Evolutionary conservation across 2,329 filamentous ascomycete species (phyloP), one percentile per base, ranked within the genome.

Genomic region (Cercospora berteroae): DNA sequence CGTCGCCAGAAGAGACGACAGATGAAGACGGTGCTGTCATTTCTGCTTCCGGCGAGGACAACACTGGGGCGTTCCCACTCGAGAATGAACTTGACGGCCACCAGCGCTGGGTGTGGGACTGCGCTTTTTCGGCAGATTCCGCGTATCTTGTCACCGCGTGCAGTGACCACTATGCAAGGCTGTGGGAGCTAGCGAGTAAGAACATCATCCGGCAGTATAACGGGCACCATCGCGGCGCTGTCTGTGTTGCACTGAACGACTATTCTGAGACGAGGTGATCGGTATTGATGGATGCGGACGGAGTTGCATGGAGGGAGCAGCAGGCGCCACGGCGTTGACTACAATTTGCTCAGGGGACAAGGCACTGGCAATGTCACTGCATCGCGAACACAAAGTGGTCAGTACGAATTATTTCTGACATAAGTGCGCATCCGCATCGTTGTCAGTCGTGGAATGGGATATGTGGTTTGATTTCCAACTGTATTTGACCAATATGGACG

Each of bases 51-150:
- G 79, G 63, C 16, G 70, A 70, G 50, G 67, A 74, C 79, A 50
- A 80, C 18, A 80, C 77, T 8, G 87, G 84, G 78, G 89, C 84
- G 50, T 95, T 92, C 73, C 90, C 90, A 9, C 86, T 96, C 20
- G 92, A 97, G 80, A 93, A 93, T 2, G 96, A 93, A 1, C 86
- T 97, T 1, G 91, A 91, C 23, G 92, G 91, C 64, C 94, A 97
- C 80, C 94, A 97, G 81, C 89, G 94, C 63, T 97, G 94, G 94
- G 94, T 97, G 0, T 97, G 94, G 94, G 94, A 97, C 79, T 97
- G 94, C 76, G 94, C 94, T 0, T 97, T 97, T 80, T 94, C 91
- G 69, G 94, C 94, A 27, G 94, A 97, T 78, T 94, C 90, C 36
- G 94, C 94, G 0, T 97, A 97, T 76, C 84, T 97, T 6, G 94